Base-by-base conservation (phyloP, 495 filamentous ascomycete species). In the Bacidia rubella region DNA sequence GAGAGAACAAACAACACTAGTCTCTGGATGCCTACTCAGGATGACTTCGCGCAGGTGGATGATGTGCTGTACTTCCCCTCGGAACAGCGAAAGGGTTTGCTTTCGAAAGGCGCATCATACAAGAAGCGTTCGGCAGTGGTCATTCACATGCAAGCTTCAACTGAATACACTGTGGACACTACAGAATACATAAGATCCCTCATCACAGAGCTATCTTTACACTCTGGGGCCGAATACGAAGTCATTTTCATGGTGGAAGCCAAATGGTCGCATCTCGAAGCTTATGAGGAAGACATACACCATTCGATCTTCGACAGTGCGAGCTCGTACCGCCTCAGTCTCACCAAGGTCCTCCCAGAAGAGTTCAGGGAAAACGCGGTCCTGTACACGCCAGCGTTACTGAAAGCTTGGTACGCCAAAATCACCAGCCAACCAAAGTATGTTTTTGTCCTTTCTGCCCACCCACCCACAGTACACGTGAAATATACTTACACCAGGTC, bases 211-310 rank as follows among this genome's bases (percentile, higher is more conserved):
- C 66, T 89, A 24, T 77, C 76, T 3, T 65, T 93, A 12, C 72
- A 78, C 45, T 80, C 82, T 7, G 87, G 87, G 2, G 85, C 78
- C 11, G 81, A 87, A 66, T 90, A 87, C 61, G 73, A 85, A 58
- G 76, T 92, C 27, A 84, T 83, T 57, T 66, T 92, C 2, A 73
- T 90, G 50, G 74, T 90, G 21, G 81, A 92, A 46, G 75, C 86
- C 53, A 85, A 81, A 54, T 35, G 29, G 29, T 35, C 29, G 15
- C 29, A 35, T 35, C 29, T 35, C 5, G 29, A 35, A 35, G 29
- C 5, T 15, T 35, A 35, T 15, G 77, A 87, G 49, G 52, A 65
- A 45, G 59, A 66, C 25, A 19, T 26, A 29, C 17, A n/a, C 20
- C 59, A 78, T 41, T 64, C 72, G 2, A 82, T 87, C 50, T 81